Base-by-base conservation (phyloP, 169 alveolate genomes). In the Cryptosporidium bovis region DNA sequence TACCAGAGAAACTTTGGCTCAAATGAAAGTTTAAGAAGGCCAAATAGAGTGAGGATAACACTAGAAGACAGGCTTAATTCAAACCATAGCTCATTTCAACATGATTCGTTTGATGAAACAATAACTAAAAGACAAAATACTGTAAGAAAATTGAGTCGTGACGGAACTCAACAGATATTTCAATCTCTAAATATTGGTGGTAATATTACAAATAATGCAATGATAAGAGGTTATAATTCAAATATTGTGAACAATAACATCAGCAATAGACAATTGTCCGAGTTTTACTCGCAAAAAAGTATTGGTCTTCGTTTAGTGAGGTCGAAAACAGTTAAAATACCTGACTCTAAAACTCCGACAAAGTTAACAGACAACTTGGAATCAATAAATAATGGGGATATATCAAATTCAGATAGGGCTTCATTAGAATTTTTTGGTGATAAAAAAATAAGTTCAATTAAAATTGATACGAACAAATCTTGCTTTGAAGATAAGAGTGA, bases 151-250 rank as follows among this genome's bases (percentile, higher is more conserved):
- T 15, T 69, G 16, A 29, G 46, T 31, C 83, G 51, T 27, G 51
- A 69, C 27, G 83, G 83, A 16, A 51, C 65, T 36, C 83, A 69
- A n/a, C 83, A 69, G 10, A 31, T 53, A 8, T 69, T 53, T 36
- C 51, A 69, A n/a, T 68, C 83, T 2, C 33, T 51, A 20, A 69
- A 69, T 36, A 6, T 40, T 40, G 48, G 48, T 40, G 48, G 10
- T 40, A 40, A 8, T 6, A 40, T 40, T 3, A 64, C 83, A 5
- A 69, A 69, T 16, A 69, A 69, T 18, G 56, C 46, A n/a, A 44
- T 36, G 34, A 33, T 69, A 2, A 69, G 83, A 53, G 83, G 83
- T n/a, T 69, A 69, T 16, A 69, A 69, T 36, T 69, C 83, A 16
- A 69, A 69, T 69, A 69, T 69, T 10, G 44, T 69, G 44, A 64